Base-by-base conservation (phyloP, 225 moss, liverwort and hornwort genomes). In the Polytrichum formosum region DNA sequence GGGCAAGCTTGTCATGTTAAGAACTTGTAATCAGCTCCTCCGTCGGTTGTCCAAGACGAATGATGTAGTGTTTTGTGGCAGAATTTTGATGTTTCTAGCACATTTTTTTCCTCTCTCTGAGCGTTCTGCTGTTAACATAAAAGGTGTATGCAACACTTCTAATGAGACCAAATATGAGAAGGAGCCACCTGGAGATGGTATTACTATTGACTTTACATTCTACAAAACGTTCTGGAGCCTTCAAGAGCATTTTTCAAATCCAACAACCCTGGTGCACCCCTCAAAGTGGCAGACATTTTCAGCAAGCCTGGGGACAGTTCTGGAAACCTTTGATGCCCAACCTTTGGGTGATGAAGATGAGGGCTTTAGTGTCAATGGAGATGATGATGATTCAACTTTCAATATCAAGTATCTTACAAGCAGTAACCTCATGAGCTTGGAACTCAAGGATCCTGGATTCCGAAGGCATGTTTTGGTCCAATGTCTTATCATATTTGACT, bases 131-230 rank as follows among this genome's bases (percentile, higher is more conserved):
- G 98, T 98, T 37, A 98, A 98, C 74, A 98, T 98, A 71, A 98
- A 98, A 78, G 98, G 98, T 10, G 92, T 94, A 46, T 98, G 88
- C 55, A 98, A 98, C 75, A 91, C 91, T 18, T 98, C 92, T 17
- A 98, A 98, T 75, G 98, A 98, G 78, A 98, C 98, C 16, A 94
- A 98, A 76, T 98, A 93, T 70, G 98, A 98, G 76, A 94, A 89
- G 74, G 98, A 94, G 55, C 75, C 90, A 26, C 91, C 92, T 9
- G 78, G 78, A 68, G 98, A 98, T 74, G 90, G 91, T 76, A 73
- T 65, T 31, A 67, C 71, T 60, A 77, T 98, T 27, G 94, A 94
- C 78, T 90, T 94, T 67, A 77, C 80, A 26, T 98, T 98, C 68
- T 98, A 94, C 74, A 94, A 90, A 71, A 94, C 91, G 20, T 98